These are phyloP conservation scores for Solanum hybrid DNA, from an alignment of 305 asterid species.

Conservation along the genomic window DNA sequence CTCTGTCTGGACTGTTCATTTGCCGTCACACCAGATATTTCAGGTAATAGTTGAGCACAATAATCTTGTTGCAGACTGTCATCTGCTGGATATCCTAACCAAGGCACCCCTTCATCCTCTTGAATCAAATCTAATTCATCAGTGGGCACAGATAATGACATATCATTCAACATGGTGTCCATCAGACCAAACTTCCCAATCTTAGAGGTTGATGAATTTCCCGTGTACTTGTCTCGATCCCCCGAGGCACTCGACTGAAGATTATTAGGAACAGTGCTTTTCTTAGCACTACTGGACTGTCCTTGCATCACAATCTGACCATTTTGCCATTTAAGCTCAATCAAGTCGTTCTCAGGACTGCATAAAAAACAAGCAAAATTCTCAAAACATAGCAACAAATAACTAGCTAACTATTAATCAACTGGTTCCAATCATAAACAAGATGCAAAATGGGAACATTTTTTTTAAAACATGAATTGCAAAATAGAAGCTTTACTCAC, in stretches of 20 bases:
- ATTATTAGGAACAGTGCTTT: conserved; percentile 21
- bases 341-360: conserved; percentile 51
- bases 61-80: conserved; percentile 41
- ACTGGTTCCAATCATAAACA: not conserved
- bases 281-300: conserved; percentile 39
- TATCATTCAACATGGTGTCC: conserved; percentile 37
- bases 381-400: conserved; percentile 1
- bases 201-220: conserved; percentile 22
- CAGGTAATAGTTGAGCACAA: conserved; percentile 50
- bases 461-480: not conserved
- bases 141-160: conserved; percentile 40
- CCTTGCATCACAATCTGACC: conserved; percentile 77
- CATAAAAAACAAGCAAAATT: conserved; percentile 13
- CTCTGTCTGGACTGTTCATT: conserved; percentile 35
- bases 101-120: conserved; percentile 65
- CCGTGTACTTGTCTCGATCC: conserved; percentile 24
- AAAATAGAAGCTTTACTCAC: conserved; percentile 24
- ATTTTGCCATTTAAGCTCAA: conserved; percentile 83
- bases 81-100: conserved; percentile 50
- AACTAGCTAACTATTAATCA: not conserved
- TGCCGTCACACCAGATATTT: conserved; percentile 49
- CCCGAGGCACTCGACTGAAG: conserved; percentile 13
- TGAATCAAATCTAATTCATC: conserved; percentile 40
- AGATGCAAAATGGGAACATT: not conserved
- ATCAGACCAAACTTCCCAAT: conserved; percentile 36